phyloP scores from a whole-genome alignment of 225 moss, liverwort and hornwort species.

The Pseudisothecium myosuroides region DNA sequence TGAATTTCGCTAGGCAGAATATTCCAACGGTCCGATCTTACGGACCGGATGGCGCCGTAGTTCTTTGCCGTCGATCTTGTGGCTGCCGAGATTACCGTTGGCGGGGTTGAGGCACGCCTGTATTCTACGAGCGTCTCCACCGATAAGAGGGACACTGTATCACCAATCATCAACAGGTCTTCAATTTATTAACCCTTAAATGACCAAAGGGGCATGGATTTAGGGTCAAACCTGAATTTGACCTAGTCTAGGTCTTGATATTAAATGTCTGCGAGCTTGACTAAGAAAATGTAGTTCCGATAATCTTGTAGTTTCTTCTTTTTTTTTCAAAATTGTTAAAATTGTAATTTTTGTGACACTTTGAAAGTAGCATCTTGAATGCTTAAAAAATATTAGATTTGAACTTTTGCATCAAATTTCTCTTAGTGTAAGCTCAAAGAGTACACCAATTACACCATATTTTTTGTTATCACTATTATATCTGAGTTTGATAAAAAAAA shows the following conservation, averaged over 20 bases:
- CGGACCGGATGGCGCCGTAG: background rate
- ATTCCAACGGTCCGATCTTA: conserved; percentile 29
- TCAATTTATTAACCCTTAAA: background rate
- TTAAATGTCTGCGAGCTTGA: background rate
- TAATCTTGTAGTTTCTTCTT: too few species aligned
- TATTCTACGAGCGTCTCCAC: background rate
- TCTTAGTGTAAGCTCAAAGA: background rate
- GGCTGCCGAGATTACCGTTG: conserved; percentile 13
- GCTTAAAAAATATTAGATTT: background rate
- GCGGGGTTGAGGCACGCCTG: background rate
- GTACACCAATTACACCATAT: background rate
- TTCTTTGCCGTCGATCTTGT: background rate
- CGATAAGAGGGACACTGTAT: background rate
- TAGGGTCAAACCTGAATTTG: background rate
- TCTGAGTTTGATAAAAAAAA: background rate
- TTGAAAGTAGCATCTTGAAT: background rate
- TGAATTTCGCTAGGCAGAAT: conserved; percentile 14
- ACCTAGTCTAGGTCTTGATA: background rate
- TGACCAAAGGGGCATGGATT: background rate
- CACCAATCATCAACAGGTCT: background rate
- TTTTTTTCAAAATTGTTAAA: background rate
- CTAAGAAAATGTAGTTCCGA: background rate
- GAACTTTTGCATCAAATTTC: background rate
- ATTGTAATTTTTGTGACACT: background rate
- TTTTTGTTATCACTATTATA: background rate